Evolutionary conservation across 495 filamentous ascomycete species (phyloP).

Genomic region (Xylaria curta): DNA sequence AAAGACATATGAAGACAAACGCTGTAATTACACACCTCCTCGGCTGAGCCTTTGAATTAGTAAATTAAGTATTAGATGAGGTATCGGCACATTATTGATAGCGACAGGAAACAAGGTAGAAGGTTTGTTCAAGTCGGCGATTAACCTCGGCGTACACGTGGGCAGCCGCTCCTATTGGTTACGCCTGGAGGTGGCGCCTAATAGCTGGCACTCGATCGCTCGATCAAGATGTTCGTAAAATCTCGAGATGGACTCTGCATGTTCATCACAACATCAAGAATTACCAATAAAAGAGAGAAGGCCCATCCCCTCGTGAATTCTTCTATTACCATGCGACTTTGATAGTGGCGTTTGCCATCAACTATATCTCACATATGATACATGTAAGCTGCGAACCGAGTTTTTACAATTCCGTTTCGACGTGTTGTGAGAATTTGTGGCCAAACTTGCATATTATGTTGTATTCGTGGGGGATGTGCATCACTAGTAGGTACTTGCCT

Average conservation of each 20-base stretch:
- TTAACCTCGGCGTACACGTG: not conserved
- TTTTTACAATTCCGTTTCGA: conserved; percentile 14
- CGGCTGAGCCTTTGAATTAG: not conserved
- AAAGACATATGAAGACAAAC: not conserved
- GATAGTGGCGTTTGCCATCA: not conserved
- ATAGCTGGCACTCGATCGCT: conserved; percentile 1
- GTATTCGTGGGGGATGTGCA: conserved; percentile 25
- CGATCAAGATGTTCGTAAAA: conserved; percentile 4
- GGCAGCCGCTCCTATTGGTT: conserved; percentile 11
- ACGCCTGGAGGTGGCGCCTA: not conserved
- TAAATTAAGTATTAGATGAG: too few species aligned
- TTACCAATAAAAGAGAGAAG: not conserved
- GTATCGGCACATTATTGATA: too few species aligned
- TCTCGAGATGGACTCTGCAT: not conserved
- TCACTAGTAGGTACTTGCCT: conserved; percentile 12
- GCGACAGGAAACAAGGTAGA: not conserved
- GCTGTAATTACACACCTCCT: not conserved
- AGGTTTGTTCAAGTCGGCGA: conserved; percentile 13
- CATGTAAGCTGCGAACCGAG: not conserved
- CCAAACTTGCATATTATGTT: not conserved
- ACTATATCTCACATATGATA: not conserved
- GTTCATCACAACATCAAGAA: not conserved
- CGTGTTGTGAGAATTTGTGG: not conserved
- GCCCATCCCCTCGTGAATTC: not conserved
- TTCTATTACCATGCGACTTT: not conserved